Percentiles rank a stretch among this genome's conserved stretches.
phyloP scores from a whole-genome alignment of 345 rosid genomes.

The Hevea brasiliensis region DNA sequence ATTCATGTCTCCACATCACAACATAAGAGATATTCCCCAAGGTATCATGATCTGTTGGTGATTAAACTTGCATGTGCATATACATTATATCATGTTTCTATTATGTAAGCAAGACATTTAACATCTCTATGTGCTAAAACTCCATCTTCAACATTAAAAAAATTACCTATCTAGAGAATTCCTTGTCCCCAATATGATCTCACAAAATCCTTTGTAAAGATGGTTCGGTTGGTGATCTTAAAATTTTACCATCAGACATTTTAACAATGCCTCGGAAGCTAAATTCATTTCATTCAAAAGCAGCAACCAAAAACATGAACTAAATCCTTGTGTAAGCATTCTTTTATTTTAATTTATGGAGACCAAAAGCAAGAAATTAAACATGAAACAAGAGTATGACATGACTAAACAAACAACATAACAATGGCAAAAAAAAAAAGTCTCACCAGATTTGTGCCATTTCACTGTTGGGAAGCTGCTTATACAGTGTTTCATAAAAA shows the following conservation, averaged over 20 bases:
- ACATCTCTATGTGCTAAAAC: neutral
- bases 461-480: slow-evolving; percentile 78
- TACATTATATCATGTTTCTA: neutral
- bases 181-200: neutral
- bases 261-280: too few species aligned
- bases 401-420: neutral
- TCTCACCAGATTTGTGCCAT: slow-evolving; percentile 96
- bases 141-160: neutral
- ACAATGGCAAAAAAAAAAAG: neutral
- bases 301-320: too few species aligned
- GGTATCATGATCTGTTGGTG: neutral
- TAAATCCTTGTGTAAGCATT: neutral
- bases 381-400: slow-evolving; percentile 4
- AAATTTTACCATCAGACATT: neutral
- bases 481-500: slow-evolving; percentile 74
- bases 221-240: neutral
- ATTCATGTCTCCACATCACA: too few species aligned
- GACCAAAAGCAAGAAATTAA: slow-evolving; percentile 4
- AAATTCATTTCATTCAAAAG: too few species aligned
- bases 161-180: neutral
- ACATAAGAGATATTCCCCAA: neutral
- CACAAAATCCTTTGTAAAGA: neutral
- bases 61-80: neutral
- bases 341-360: neutral
- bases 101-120: neutral